Conservation (phyloP, 345 rosid species). For the Salix dunnii region DNA sequence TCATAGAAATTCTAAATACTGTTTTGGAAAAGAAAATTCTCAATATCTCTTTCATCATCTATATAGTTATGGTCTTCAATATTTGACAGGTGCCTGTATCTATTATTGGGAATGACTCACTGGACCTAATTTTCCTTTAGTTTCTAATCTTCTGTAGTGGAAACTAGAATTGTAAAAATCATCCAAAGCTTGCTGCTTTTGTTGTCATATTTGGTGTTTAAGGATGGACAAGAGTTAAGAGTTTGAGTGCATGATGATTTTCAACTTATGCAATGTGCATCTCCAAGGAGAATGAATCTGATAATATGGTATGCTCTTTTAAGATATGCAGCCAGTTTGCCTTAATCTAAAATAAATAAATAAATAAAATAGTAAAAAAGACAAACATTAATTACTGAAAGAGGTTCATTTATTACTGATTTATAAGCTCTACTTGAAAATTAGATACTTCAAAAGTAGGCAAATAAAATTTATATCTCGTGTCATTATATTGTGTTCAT, state of each 20-base stretch:
- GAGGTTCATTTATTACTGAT: not conserved
- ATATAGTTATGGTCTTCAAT: not conserved
- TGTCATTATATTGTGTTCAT: not conserved
- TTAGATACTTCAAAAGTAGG: not conserved
- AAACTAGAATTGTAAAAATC: not conserved
- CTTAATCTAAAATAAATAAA: not conserved
- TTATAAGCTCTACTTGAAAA: not conserved
- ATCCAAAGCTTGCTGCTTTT: not conserved
- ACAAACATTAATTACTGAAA: not conserved
- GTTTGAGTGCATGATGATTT: constrained; percentile 1
- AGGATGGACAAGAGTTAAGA: not conserved
- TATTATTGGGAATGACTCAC: not conserved
- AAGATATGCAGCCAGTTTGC: not conserved
- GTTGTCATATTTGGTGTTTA: not conserved
- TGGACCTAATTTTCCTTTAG: not conserved
- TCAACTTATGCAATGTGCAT: not conserved
- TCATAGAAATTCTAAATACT: not conserved
- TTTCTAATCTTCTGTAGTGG: not conserved
- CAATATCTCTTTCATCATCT: not conserved
- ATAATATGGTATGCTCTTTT: not conserved
- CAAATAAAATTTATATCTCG: not conserved
- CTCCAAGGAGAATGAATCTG: not conserved
- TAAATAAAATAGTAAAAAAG: too few relatives aligned
- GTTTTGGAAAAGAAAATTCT: not conserved
- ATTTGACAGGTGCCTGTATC: not conserved